Evolutionary conservation across 768 basidiomycete species (phyloP).

Genomic region (Leccinum sublutescens): DNA sequence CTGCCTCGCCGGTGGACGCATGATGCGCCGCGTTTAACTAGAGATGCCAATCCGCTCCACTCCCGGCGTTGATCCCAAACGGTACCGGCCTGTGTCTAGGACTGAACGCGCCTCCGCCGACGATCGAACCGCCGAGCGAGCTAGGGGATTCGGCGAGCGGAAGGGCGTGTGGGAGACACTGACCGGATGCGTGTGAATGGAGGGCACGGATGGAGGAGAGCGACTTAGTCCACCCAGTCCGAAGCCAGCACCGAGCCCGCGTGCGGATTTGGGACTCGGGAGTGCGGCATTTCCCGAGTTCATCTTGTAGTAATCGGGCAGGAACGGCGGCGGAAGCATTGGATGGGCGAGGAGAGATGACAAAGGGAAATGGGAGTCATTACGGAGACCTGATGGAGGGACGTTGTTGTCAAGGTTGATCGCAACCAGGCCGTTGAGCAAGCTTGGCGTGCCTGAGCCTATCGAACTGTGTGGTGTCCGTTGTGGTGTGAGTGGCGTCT

Average conservation of each 20-base stretch:
- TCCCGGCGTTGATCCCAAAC: constrained; percentile 30
- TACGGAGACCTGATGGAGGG: constrained; percentile 26
- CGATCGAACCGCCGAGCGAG: constrained; percentile 28
- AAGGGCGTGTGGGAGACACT: constrained; percentile 70
- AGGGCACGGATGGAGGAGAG: constrained; percentile 63
- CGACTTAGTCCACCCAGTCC: constrained; percentile 28
- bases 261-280: constrained; percentile 14
- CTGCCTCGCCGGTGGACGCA: constrained; percentile 11
- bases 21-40: constrained; percentile 24
- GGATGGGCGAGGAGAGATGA: constrained; percentile 47
- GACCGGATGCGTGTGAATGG: constrained; percentile 85
- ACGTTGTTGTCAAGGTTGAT: constrained; percentile 13
- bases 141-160: constrained; percentile 34
- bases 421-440: constrained; percentile 43
- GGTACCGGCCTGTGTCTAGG: constrained; percentile 27
- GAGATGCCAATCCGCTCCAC: constrained; percentile 28
- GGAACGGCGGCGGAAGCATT: constrained; percentile 81
- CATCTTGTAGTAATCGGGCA: constrained; percentile 65
- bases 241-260: constrained; percentile 21
- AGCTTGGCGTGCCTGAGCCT: constrained; percentile 47
- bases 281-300: constrained; percentile 35
- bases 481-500: no score
- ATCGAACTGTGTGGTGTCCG: constrained; percentile 2
- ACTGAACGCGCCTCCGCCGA: constrained; percentile 28
- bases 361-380: constrained; percentile 31